These are phyloP conservation scores for Metschnikowia cubensis DNA, from an alignment of 805 yeast genomes.

Conservation along the genomic window DNA sequence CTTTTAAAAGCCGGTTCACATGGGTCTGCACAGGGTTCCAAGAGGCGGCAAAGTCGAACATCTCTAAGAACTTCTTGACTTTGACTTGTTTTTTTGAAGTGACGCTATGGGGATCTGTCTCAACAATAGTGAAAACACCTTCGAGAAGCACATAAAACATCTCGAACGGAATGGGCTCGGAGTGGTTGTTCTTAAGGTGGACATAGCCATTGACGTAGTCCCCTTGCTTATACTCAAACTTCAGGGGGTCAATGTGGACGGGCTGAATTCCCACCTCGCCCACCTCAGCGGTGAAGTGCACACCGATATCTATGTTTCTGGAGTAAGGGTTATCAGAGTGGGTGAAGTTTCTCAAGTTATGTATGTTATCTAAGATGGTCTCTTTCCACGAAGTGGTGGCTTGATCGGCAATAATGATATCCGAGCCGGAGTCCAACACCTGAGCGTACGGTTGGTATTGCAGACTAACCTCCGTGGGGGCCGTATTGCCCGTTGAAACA, in stretches of 20 bases:
- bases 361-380: conserved; percentile 37
- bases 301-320: conserved; percentile 23
- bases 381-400: conserved; percentile 31
- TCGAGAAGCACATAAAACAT: conserved; percentile 59
- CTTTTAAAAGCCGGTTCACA: conserved; percentile 31
- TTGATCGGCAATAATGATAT: conserved; percentile 34
- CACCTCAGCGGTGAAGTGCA: conserved; percentile 33
- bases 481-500: neutral
- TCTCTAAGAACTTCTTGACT: conserved; percentile 29
- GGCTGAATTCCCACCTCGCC: conserved; percentile 27
- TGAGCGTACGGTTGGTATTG: neutral
- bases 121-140: conserved; percentile 37
- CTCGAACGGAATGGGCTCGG: conserved; percentile 50
- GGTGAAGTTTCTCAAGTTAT: conserved; percentile 30
- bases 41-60: conserved; percentile 47
- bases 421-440: neutral
- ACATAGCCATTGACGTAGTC: conserved; percentile 60
- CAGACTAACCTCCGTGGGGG: neutral
- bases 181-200: conserved; percentile 35
- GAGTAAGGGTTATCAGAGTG: conserved; percentile 25
- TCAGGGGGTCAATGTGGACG: conserved; percentile 25
- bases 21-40: conserved; percentile 35
- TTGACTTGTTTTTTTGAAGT: conserved; percentile 19
- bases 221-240: conserved; percentile 57
- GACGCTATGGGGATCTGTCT: conserved; percentile 7